A percentile compares a stretch with the other conserved stretches of the same genome.
These are phyloP conservation scores for Fusarium annulatum DNA, from an alignment of 2,329 filamentous ascomycete species.

Conservation along the genomic window DNA sequence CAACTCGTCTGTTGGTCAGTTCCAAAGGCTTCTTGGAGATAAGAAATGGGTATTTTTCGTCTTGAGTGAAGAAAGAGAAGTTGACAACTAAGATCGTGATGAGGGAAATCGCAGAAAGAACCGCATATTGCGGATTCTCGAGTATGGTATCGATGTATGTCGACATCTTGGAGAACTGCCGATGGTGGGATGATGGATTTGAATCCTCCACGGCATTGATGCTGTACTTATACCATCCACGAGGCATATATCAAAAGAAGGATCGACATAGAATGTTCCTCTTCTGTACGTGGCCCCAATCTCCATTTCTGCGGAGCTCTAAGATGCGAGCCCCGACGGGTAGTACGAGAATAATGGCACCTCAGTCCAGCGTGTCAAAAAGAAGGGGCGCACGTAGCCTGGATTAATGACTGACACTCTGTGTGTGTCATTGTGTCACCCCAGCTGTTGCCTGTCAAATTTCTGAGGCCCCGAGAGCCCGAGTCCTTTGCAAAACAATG, in stretches of 20 bases:
- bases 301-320: background rate
- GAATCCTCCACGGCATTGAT: background rate
- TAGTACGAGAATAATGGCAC: too few species aligned
- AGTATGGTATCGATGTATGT: background rate
- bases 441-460: background rate
- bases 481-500: background rate
- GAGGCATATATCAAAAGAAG: background rate
- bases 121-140: background rate
- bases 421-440: accelerated
- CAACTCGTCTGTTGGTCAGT: background rate
- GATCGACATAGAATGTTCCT: background rate
- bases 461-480: background rate
- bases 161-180: background rate
- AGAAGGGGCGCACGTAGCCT: accelerated
- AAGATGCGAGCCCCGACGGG: background rate
- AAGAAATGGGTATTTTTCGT: background rate
- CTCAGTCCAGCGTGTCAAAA: accelerated
- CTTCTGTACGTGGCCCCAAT: accelerated
- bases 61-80: background rate
- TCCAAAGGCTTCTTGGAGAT: background rate
- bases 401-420: accelerated
- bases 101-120: background rate
- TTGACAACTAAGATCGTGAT: background rate
- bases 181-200: background rate
- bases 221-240: background rate